Base-by-base conservation (phyloP, 768 basidiomycete species). In the Pleurotus platypus region DNA sequence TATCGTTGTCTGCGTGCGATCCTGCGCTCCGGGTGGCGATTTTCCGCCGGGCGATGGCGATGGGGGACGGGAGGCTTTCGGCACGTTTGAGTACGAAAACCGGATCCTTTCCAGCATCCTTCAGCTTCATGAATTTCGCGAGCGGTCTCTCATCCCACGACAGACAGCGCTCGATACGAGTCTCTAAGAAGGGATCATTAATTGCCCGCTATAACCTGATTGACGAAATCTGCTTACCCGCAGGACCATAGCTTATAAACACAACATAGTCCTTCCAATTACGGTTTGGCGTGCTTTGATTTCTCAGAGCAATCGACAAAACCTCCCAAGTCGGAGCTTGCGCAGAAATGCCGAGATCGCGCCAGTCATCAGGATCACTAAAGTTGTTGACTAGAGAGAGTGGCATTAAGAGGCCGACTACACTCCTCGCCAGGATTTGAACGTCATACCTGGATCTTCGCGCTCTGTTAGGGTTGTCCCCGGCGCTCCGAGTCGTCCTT, bases 321-420 rank as follows among this genome's bases (percentile, higher is more conserved):
- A 99, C 97, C 68, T 98, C 98, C 89, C 92, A 98, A 35, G 96
- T 97, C 0, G 97, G 97, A 69, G 98, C 97, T 55, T 98, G 96
- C 57, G 98, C 70, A 62, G 92, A 97, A 58, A 99, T 95, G 71
- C 96, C 93, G 83, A 99, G 98, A 66, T 89, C 92, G 75, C 95
- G 92, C 60, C 92, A 78, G 63, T 91, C 92, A 64, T 53, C 13
- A 13, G 26, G 1, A 18, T 16, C 48, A 27, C 35, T 39, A 30
- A 20, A 38, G n/a, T 38, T 39, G 11, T 16, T 35, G n/a, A 22
- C 50, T 20, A 22, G 18, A 35, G 5, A 35, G n/a, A 13, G 13
- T 8, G 1, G 9, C 9, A 30, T 30, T 30, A 7, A 8, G 6
- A 9, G 24, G 24, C 24, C 24, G 24, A 24, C 24, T 24, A 22